Evolutionary conservation across 163 green algal species (phyloP).

Genomic region (Scenedesmus sp.): DNA sequence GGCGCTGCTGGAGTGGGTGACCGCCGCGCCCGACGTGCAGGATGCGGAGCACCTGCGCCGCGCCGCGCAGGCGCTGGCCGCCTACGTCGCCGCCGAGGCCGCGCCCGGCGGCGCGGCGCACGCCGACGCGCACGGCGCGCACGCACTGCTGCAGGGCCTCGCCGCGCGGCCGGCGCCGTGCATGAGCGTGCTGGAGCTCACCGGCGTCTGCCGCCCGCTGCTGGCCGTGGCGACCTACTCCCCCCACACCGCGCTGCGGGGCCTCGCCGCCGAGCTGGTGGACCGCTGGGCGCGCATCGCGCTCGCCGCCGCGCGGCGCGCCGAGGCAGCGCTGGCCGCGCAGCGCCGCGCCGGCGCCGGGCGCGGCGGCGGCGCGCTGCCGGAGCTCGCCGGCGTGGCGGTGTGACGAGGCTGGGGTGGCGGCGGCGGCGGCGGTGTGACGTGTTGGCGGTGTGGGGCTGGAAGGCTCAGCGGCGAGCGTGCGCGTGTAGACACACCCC

Average conservation of each 20-base stretch:
- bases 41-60: neutral
- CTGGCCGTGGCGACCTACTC: slow-evolving; percentile 9
- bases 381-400: too few relatives aligned
- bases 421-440: too few relatives aligned
- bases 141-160: slow-evolving; percentile 24
- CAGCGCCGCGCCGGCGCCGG: too few relatives aligned
- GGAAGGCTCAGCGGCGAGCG: too few relatives aligned
- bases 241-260: neutral
- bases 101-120: neutral
- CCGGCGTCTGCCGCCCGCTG: slow-evolving; percentile 20
- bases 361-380: too few relatives aligned
- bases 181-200: slow-evolving; percentile 29
- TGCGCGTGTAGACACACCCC: too few relatives aligned
- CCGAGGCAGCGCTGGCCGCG: too few relatives aligned
- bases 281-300: slow-evolving; percentile 26
- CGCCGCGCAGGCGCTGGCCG: slow-evolving; percentile 6
- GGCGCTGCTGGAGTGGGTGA: slow-evolving; percentile 40
- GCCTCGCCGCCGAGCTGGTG: slow-evolving; percentile 5
- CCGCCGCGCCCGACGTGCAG: slow-evolving; percentile 3
- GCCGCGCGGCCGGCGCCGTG: neutral
- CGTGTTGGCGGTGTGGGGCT: too few relatives aligned
- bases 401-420: too few relatives aligned
- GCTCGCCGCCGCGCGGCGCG: too few relatives aligned
- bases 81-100: neutral
- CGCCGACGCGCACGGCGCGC: neutral